A percentile compares a stretch with the other conserved stretches of the same genome.
These are phyloP conservation scores for Vararia minispora DNA, from an alignment of 768 basidiomycete species.

Conservation along the genomic window DNA sequence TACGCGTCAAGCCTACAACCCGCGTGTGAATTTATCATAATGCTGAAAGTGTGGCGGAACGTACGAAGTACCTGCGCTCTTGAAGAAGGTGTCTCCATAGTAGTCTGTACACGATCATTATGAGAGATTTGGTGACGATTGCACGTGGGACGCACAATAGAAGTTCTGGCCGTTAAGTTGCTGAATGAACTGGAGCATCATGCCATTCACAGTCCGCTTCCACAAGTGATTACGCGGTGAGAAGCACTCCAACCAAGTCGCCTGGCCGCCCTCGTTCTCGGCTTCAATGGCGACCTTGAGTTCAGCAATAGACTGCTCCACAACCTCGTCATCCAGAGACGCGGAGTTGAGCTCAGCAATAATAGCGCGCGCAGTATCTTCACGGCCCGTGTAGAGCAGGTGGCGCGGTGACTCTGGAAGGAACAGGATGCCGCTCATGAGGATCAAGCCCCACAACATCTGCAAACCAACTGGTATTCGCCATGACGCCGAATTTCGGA, in stretches of 20 bases:
- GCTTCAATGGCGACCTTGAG: conserved; percentile 52
- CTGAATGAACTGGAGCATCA: conserved; percentile 76
- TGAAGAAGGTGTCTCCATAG: conserved; percentile 74
- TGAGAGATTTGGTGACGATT: background rate
- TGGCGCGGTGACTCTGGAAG: conserved; percentile 77
- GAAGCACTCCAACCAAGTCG: conserved; percentile 73
- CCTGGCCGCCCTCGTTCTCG: conserved; percentile 75
- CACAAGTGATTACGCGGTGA: conserved; percentile 54
- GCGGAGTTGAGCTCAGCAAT: conserved; percentile 57
- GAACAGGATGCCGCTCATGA: conserved; percentile 63
- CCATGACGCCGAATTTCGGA: conserved; percentile 57
- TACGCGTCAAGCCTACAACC: conserved; percentile 45
- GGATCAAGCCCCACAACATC: conserved; percentile 53
- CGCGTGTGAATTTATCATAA: background rate
- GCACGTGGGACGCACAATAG: conserved; percentile 39
- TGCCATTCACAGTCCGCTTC: conserved; percentile 69
- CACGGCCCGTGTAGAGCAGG: conserved; percentile 45
- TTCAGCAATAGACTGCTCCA: conserved; percentile 51
- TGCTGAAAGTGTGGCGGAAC: conserved; percentile 11
- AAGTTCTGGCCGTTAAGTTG: conserved; percentile 77
- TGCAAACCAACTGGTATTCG: conserved; percentile 67
- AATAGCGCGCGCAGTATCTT: conserved; percentile 46
- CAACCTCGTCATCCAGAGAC: conserved; percentile 43
- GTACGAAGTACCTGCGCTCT: conserved; percentile 55
- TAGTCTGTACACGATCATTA: conserved; percentile 36